phyloP scores from a whole-genome alignment of 1,284 basidiomycete genomes.

The Moniliophthora roreri region DNA sequence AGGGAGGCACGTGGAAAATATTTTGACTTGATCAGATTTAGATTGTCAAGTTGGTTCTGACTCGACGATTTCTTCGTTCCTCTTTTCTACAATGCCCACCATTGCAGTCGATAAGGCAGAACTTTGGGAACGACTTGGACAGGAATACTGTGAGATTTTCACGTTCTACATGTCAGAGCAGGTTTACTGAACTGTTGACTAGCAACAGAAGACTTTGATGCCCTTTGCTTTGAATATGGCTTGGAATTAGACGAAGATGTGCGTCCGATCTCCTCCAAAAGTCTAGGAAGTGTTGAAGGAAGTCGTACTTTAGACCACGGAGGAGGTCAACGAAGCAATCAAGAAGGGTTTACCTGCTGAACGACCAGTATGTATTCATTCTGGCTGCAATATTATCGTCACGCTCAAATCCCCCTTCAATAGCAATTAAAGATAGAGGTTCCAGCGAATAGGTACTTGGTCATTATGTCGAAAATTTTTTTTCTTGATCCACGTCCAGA shows the following conservation, averaged over 20 bases:
- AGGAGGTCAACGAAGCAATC: slow-evolving; percentile 79
- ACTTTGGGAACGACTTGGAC: slow-evolving; percentile 86
- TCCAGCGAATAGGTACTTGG: slow-evolving; percentile 83
- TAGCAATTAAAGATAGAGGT: slow-evolving; percentile 98
- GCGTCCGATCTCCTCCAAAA: slow-evolving; percentile 29
- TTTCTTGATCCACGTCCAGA: slow-evolving; percentile 43
- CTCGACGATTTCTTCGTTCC: slow-evolving; percentile 2
- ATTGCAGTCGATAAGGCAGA: slow-evolving; percentile 94
- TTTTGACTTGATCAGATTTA: slow-evolving; percentile 15
- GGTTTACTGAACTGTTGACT: slow-evolving; percentile 18
- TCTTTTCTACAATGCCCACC: slow-evolving; percentile 75
- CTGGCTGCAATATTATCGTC: slow-evolving; percentile 7
- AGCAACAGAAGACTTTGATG: slow-evolving; percentile 95
- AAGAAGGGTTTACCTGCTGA: slow-evolving; percentile 83
- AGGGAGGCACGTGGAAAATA: background rate
- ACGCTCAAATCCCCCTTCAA: slow-evolving; percentile 1
- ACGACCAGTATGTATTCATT: slow-evolving; percentile 60
- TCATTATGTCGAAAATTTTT: slow-evolving; percentile 11
- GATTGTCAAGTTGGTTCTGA: slow-evolving; percentile 16
- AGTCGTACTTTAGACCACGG: slow-evolving; percentile 67
- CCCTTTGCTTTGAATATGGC: slow-evolving; percentile 96
- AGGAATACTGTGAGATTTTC: slow-evolving; percentile 69
- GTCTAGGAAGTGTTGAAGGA: background rate
- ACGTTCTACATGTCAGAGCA: slow-evolving; percentile 16
- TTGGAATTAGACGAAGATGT: slow-evolving; percentile 98